Evolutionary conservation across 2,329 filamentous ascomycete genomes (phyloP).

Genomic region (Scorias spongiosa): DNA sequence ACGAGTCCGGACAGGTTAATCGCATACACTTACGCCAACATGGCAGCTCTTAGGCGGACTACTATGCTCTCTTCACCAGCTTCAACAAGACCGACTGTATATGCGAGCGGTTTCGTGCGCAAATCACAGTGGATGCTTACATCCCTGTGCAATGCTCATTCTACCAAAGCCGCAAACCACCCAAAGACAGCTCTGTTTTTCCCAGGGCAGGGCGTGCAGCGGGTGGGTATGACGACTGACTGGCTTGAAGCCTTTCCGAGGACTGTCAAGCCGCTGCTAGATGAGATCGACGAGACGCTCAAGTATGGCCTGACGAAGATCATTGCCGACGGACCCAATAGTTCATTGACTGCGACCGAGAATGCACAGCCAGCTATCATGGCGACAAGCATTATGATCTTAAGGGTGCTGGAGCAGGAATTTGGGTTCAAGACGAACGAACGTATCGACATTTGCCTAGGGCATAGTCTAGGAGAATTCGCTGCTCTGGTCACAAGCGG

Average conservation of each 20-base stretch:
- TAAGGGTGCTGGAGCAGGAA: constrained; percentile 72
- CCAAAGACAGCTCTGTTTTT: constrained; percentile 25
- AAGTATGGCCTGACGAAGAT: constrained; percentile 59
- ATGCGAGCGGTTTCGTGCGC: constrained; percentile 2
- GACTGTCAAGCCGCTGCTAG: constrained; percentile 59
- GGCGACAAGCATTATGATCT: constrained; percentile 80
- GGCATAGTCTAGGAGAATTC: constrained; percentile 87
- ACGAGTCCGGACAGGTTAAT: too few relatives aligned
- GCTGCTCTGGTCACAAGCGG: constrained; percentile 70
- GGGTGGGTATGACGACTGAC: constrained; percentile 30
- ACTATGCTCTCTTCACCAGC: constrained; percentile 13
- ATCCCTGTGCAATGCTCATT: not conserved
- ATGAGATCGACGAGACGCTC: constrained; percentile 71
- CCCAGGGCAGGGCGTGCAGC: constrained; percentile 23
- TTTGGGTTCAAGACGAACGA: constrained; percentile 60
- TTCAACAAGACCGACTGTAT: constrained; percentile 12
- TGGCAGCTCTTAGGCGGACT: not conserved
- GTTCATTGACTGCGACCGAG: constrained; percentile 60
- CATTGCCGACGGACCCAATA: constrained; percentile 67
- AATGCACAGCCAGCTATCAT: constrained; percentile 94
- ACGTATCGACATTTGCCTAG: constrained; percentile 67
- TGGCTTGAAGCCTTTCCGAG: constrained; percentile 78
- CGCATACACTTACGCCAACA: not conserved
- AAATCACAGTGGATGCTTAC: not conserved
- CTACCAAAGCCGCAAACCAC: constrained; percentile 3